Evolutionary conservation across 805 yeast genomes (phyloP), one percentile per base, ranked within the genome.

Genomic region (Lipomyces orientalis): DNA sequence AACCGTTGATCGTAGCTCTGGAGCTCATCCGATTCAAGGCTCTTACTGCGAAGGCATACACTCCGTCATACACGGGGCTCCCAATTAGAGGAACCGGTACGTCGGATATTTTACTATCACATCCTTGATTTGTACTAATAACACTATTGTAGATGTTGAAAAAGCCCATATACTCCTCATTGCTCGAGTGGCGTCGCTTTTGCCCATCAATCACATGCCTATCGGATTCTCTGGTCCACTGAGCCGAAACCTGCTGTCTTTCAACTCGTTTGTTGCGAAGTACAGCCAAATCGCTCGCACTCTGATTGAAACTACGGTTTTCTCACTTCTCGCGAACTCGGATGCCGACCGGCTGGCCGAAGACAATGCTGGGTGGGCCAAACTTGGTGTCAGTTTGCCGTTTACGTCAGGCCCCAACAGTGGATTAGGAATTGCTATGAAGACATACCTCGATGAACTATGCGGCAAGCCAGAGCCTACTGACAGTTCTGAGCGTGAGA

Each of bases 141-240:
- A 64, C 37, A 39, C 33, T 34, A 14, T 2, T 52, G 25, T 25
- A 62, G 67, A 68, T 1, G 68, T 68, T 4, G 80, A 80, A 35
- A 75, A 78, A 9, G 67, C 76, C 35, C 76, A 80, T 10, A 79
- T 83, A 16, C 74, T 79, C 31, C 73, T 87, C 57, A 77, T 87
- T 25, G 77, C 87, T 7, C 83, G 89, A 69, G 76, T 87, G 10
- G 79, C 85, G 16, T 77, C 84, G 2, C 76, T 87, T 4, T 78
- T 86, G 51, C 78, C 82, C 22, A 74, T 83, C 2, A 80, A 83
- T 4, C 88, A 88, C 57, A 81, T 79, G 74, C 86, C 86, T 34
- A 81, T 81, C 52, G 85, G 84, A 60, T 88, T 86, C 78, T 84
- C 84, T 57, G 93, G 93, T 1, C 93, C 92, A 14, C 81, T 91